Evolutionary conservation across 495 filamentous ascomycete genomes (phyloP), one percentile per base, ranked within the genome.

Genomic region (Clavariopsis aquatica): DNA sequence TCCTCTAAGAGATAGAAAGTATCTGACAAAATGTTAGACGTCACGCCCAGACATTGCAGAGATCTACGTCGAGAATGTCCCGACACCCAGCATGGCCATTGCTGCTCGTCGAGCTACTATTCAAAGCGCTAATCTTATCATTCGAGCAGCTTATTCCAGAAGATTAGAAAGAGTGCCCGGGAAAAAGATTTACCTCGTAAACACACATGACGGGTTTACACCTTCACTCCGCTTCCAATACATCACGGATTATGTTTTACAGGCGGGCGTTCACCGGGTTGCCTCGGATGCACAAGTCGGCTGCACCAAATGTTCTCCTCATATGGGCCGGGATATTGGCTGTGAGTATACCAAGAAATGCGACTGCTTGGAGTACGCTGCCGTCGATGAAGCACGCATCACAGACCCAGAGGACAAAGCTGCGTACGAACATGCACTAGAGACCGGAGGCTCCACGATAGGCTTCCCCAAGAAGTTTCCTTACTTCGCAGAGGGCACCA

Each of bases 391-490:
- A 49, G 12, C 55, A 1, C 65, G 64, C 1, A 38, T 69, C n/a
- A 60, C 65, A 17, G 38, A 51, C 36, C 23, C 20, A 20, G 31
- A 70, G 8, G n/a, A 52, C 27, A 60, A 46, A 20, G 19, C 58
- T 0, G 27, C 27, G 13, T n/a, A 31, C 1, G 27, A 36, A 3
- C 20, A 23, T 10, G 47, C 19, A 13, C 17, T 49, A 9, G 15
- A 29, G 38, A n/a, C 13, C 1, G 65, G 66, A 19, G 65, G 63
- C 22, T 56, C 69, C 28, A 70, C 65, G 0, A 49, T 56, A 0
- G 66, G 65, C 10, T 53, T 78, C 20, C 74, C 75, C 7, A 78
- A 77, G 49, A 64, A 72, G 22, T 78, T 78, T 52, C 76, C 76
- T 0, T 78, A 78, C 29, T 65, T 56, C 62, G 62, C 66, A 6